phyloP scores from a whole-genome alignment of 768 basidiomycete species.

The Lanmaoa pseudosensibilis region DNA sequence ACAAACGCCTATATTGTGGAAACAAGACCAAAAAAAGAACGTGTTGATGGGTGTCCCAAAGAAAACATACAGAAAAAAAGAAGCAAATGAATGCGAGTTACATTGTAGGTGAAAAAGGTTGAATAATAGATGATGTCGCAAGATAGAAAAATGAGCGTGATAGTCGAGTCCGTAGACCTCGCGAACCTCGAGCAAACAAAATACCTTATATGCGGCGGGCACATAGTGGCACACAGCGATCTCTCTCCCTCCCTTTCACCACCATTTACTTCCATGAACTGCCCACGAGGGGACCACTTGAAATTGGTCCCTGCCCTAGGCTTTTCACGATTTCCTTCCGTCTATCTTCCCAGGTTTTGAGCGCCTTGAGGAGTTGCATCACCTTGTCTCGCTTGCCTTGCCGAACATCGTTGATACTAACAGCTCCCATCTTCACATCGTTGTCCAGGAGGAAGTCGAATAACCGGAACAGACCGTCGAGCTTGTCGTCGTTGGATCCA shows the following conservation, averaged over 20 bases:
- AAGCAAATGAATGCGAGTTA: conserved; percentile 2
- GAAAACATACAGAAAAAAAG: neutral
- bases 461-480: conserved; percentile 83
- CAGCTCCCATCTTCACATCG: conserved; percentile 86
- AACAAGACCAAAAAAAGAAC: conserved; percentile 9
- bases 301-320: conserved; percentile 48
- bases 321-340: conserved; percentile 53
- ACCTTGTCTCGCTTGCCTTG: conserved; percentile 82
- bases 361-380: conserved; percentile 69
- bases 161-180: conserved; percentile 14
- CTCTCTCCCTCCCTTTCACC: neutral
- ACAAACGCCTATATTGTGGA: conserved; percentile 3
- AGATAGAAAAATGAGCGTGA: conserved; percentile 23
- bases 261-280: too few relatives aligned
- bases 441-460: conserved; percentile 94
- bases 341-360: conserved; percentile 83
- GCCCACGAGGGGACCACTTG: conserved; percentile 1
- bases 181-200: conserved; percentile 2
- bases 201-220: neutral
- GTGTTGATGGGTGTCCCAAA: conserved; percentile 9
- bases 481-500: conserved; percentile 67
- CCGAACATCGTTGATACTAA: conserved; percentile 92
- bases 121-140: conserved; percentile 10
- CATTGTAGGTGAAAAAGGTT: neutral
- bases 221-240: neutral